Base-by-base conservation (phyloP, 2,329 filamentous ascomycete genomes). In the Botrytis pseudocinerea region DNA sequence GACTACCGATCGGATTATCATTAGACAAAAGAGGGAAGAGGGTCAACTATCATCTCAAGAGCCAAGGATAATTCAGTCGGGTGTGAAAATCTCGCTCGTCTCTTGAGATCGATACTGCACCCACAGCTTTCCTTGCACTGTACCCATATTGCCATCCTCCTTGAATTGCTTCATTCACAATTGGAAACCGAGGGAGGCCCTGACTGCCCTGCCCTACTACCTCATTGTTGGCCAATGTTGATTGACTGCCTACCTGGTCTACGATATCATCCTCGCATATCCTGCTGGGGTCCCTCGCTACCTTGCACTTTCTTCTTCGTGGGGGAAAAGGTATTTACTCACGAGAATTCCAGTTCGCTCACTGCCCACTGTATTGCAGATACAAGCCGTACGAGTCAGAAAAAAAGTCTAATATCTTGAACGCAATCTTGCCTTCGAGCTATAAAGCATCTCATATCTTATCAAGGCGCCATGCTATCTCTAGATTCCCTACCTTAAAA, bases 1-100 rank as follows among this genome's bases (percentile, higher is more conserved):
- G 57, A 71, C 69, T 71, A 71, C 69, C 44, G 70, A 59, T 65
- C 48, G 74, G 75, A 62, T 73, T 75, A 76, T 70, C 59, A 60
- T 51, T 73, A 54, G 69, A 68, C 48, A 44, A 72, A 72, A 68
- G 48, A 25, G 25, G 38, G 62, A 72, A 72, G 69, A 72, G 62
- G 60, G 63, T 40, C 38, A 44, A 59, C 51, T 51, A 57, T 68
- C 40, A 40, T 57, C 48, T 69, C 48, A 32, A 69, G 65, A 48
- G 18, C 57, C 48, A 57, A 69, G 65, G 65, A 22, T 69, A 57
- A 25, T 51, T 32, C 22, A 57, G 42, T 42, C 35, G 48, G 51
- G 44, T 69, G 65, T 28, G 48, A 44, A 69, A 69, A 69, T 57
- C 65, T 28, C 18, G 25, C 65, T 42, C 5, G 25, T 28, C 16